Evolutionary conservation across 495 filamentous ascomycete species (phyloP), one percentile per base, ranked within the genome.

Genomic region (Trichoderma gamsii): DNA sequence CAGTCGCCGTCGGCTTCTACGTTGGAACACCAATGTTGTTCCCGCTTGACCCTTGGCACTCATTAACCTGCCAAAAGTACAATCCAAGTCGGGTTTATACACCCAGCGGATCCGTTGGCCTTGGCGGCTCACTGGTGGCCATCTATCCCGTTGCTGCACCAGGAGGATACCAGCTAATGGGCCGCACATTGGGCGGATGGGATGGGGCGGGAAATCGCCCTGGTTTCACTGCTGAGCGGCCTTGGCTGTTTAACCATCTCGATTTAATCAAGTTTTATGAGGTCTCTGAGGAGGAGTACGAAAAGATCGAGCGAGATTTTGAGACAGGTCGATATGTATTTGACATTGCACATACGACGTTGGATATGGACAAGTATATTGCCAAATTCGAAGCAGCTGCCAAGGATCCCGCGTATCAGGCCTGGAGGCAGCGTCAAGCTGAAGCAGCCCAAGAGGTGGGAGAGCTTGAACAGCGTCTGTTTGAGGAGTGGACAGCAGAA

Each of bases 1-100:
- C 83, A 25, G 78, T 88, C 2, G 76, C 80, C 9, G 83, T 88
- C 15, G 86, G 86, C 13, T 87, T 88, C 74, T 83, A 85, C 74
- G 81, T 79, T 41, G 84, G 82, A 8, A 78, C 82, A 8, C 83
- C 86, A 3, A 72, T 85, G 3, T 76, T 81, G 21, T 74, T 87
- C n/a, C 86, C 86, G 0, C 76, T 85, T 15, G 84, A 88, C 72
- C 86, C 86, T 0, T 76, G 81, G 0, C 76, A 83, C 25, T 74
- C 83, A 12, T 79, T 88, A 68, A 79, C 75, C n/a, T 78, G 79
- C 44, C 84, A 83, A 8, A 89, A 89, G 72, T 80, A 81, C 73
- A 89, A 89, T 67, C 86, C 86, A 3, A 84, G 79, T 6, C 79
- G 86, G 4, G 79, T 84, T 2, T 86, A 81, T 67, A 89, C 86